Conservation (phyloP, 1,284 basidiomycete genomes). For the Sporisorium reilianum region DNA sequence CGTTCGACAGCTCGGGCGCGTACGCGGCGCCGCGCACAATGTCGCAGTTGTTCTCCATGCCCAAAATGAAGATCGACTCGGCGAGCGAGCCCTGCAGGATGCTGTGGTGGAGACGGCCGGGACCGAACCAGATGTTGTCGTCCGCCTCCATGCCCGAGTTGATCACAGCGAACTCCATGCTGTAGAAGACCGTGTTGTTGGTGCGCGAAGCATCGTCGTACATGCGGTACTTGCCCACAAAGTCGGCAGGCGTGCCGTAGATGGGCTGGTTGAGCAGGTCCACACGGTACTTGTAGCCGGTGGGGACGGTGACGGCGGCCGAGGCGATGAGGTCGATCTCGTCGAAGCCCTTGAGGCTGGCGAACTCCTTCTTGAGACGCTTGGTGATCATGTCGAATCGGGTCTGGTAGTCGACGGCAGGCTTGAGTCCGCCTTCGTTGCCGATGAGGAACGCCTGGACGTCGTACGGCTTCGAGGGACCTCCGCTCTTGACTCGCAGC, state of each 20-base stretch:
- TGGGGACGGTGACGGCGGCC: constrained; percentile 28
- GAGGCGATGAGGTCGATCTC: constrained; percentile 54
- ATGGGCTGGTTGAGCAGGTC: constrained; percentile 49
- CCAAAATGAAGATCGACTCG: constrained; percentile 81
- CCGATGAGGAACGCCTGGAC: constrained; percentile 76
- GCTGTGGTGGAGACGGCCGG: constrained; percentile 76
- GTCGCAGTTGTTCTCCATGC: constrained; percentile 76
- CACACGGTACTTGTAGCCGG: constrained; percentile 47
- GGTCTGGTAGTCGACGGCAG: constrained; percentile 72
- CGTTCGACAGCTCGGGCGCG: constrained; percentile 75
- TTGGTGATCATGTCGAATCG: constrained; percentile 76
- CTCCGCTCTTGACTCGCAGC: constrained; percentile 40
- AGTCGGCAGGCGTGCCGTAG: constrained; percentile 42
- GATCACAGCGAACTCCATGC: constrained; percentile 79
- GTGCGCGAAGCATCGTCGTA: constrained; percentile 48
- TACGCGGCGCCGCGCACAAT: constrained; percentile 78
- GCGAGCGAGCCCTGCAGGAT: constrained; percentile 72
- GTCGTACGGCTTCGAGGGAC: constrained; percentile 73
- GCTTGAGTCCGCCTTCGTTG: constrained; percentile 70
- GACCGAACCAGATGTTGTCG: constrained; percentile 73
- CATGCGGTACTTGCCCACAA: constrained; percentile 39
- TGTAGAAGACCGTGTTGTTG: constrained; percentile 54
- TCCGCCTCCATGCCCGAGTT: constrained; percentile 71
- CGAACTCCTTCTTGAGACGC: constrained; percentile 75
- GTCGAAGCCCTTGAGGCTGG: constrained; percentile 71